Evolutionary conservation across 169 alveolate species (phyloP).

Genomic region (Plasmodium vivax): DNA sequence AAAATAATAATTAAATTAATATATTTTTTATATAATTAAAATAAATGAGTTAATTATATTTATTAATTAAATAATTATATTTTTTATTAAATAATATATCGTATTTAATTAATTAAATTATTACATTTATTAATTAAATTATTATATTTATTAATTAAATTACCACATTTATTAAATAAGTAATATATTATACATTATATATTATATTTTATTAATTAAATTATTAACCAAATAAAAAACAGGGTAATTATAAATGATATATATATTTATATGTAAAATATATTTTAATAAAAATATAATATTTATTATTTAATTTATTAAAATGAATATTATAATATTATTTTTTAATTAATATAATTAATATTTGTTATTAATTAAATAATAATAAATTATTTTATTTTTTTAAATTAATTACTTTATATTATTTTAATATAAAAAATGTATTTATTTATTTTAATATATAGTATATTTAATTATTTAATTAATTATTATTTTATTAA

Average conservation of each 20-base stretch:
- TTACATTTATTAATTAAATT: no score
- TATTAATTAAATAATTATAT: no score
- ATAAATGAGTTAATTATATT: not conserved
- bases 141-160: not conserved
- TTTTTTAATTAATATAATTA: not conserved
- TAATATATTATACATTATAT: not conserved
- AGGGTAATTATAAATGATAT: not conserved
- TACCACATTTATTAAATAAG: not conserved
- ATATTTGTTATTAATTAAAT: not conserved
- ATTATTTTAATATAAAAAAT: not conserved
- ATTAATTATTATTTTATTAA: not conserved
- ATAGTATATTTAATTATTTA: not conserved
- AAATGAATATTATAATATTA: not conserved
- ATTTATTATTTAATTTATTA: not conserved
- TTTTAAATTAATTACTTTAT: not conserved
- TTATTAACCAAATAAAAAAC: not conserved
- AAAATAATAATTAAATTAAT: not conserved
- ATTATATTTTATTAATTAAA: not conserved
- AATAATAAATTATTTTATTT: not conserved
- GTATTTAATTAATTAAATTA: no score
- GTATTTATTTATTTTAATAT: not conserved
- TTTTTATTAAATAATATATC: no score
- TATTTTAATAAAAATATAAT: not conserved
- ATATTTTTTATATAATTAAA: not conserved
- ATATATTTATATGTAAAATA: not conserved